Conservation (phyloP, 805 yeast genomes). For the Alloascoidea hylecoeti region DNA sequence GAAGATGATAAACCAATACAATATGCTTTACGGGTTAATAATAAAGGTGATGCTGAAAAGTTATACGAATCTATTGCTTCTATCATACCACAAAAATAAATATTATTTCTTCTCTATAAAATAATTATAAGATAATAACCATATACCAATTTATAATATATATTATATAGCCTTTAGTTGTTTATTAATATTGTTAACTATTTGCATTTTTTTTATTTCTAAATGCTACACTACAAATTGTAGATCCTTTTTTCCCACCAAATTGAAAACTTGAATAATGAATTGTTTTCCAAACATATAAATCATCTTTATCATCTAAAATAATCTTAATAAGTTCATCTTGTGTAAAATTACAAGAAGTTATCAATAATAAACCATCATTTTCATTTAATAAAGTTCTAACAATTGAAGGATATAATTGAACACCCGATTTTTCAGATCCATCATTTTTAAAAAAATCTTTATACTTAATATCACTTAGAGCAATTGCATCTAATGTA, state of each 20-base stretch:
- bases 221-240: constrained; percentile 82
- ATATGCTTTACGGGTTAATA: constrained; percentile 65
- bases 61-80: constrained; percentile 26
- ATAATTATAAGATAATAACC: background rate
- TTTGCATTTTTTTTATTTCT: constrained; percentile 18
- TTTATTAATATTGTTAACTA: constrained; percentile 1
- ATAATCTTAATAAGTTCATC: constrained; percentile 49
- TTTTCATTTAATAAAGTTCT: constrained; percentile 35
- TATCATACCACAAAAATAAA: constrained; percentile 6
- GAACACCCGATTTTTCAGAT: constrained; percentile 20
- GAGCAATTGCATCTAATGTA: constrained; percentile 91
- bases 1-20: constrained; percentile 62
- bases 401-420: constrained; percentile 50
- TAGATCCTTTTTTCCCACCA: constrained; percentile 81
- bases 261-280: constrained; percentile 74
- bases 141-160: constrained; percentile 1
- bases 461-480: constrained; percentile 43
- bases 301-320: constrained; percentile 21
- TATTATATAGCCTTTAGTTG: constrained; percentile 1
- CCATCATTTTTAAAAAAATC: constrained; percentile 15
- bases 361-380: constrained; percentile 57
- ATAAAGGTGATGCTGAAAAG: constrained; percentile 41
- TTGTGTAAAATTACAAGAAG: constrained; percentile 91
- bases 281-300: constrained; percentile 51
- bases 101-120: background rate